Percentiles rank a stretch among this genome's conserved stretches.
phyloP scores from a whole-genome alignment of 106 monocot genomes.

The Gastrodia elata region DNA sequence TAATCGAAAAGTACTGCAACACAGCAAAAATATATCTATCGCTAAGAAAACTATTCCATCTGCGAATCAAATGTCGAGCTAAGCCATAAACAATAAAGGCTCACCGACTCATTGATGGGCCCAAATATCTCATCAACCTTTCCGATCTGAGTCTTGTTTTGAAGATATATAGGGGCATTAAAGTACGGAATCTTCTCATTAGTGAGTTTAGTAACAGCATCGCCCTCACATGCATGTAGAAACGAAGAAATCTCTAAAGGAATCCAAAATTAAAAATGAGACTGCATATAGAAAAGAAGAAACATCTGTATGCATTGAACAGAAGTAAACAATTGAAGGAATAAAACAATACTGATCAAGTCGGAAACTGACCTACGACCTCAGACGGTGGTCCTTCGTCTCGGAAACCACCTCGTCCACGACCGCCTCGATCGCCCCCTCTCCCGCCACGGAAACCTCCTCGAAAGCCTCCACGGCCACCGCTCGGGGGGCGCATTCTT shows the following conservation, averaged over 20 bases:
- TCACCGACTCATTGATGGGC: conserved; percentile 92
- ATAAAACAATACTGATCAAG: not conserved
- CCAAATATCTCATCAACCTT: conserved; percentile 97
- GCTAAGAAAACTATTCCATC: not conserved
- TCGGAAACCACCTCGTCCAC: conserved; percentile 46
- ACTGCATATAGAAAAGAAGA: too few species aligned
- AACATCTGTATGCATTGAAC: not conserved
- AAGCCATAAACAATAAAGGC: conserved; percentile 6
- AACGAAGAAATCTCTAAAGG: conserved; percentile 74
- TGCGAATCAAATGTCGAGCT: not conserved
- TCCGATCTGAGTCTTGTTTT: conserved; percentile 93
- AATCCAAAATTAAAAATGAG: not conserved
- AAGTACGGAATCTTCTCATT: conserved; percentile 92
- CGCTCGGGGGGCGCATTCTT: conserved; percentile 15
- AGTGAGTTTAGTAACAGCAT: conserved; percentile 75
- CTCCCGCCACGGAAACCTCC: conserved; percentile 38
- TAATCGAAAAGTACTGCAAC: conserved; percentile 71
- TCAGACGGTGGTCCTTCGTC: conserved; percentile 88
- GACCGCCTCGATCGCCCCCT: conserved; percentile 35
- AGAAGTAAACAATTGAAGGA: not conserved
- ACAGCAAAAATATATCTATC: not conserved
- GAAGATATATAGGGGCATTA: conserved; percentile 83
- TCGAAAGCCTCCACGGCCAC: conserved; percentile 43
- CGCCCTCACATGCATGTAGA: conserved; percentile 83
- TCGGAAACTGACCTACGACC: conserved; percentile 63